These are phyloP conservation scores for Linum trigynum DNA, from an alignment of 345 rosid species.

Conservation along the genomic window DNA sequence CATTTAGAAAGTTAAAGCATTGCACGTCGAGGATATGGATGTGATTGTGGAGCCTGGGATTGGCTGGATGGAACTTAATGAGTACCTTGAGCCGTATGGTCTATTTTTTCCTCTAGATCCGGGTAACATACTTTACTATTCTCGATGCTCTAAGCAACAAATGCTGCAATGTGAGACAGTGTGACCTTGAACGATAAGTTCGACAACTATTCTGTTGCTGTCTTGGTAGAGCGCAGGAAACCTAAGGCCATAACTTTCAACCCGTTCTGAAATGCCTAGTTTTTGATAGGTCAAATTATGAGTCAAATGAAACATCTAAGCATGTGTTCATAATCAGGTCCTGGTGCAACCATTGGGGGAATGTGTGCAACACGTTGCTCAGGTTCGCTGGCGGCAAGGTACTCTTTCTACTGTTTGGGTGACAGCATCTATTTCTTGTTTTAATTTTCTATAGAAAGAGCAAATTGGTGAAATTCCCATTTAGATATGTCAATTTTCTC, in stretches of 20 bases:
- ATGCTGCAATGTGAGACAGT: not conserved
- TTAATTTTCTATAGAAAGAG: not conserved
- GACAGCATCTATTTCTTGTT: not conserved
- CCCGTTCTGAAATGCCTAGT: not conserved
- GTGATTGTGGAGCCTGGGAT: conserved; percentile 95
- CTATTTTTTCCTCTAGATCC: conserved; percentile 94
- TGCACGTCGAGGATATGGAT: conserved; percentile 89
- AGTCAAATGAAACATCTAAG: conserved; percentile 8
- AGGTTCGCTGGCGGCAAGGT: conserved; percentile 94
- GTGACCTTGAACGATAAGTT: not conserved
- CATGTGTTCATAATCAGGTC: conserved; percentile 43
- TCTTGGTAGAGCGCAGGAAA: not conserved
- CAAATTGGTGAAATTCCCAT: not conserved
- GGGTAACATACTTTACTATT: conserved; percentile 32
- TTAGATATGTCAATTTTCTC: not conserved
- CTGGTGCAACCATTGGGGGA: conserved; percentile 91
- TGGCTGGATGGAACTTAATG: conserved; percentile 94
- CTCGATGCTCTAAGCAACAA: not conserved
- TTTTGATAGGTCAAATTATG: conserved; percentile 6
- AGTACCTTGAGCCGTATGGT: conserved; percentile 75
- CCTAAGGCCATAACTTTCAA: not conserved
- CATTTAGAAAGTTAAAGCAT: conserved; percentile 60
- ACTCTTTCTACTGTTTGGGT: conserved; percentile 18
- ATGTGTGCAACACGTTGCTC: conserved; percentile 99
- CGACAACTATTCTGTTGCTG: not conserved